Base-by-base conservation (phyloP, 73 alveolate genomes). In the Blepharisma japonicum region DNA sequence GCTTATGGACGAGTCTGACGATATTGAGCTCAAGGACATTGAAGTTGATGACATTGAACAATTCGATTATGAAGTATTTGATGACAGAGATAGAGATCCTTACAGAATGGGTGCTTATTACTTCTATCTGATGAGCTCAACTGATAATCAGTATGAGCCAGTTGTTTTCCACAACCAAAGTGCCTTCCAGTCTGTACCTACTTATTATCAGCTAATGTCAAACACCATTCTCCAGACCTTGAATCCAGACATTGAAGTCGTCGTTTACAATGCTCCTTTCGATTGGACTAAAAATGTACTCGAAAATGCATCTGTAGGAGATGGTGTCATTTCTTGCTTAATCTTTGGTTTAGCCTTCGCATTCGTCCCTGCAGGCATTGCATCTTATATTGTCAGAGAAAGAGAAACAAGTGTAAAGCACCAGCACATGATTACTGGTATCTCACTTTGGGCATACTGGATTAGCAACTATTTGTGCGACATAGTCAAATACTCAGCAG, bases 371-470 rank as follows among this genome's bases (percentile, higher is more conserved):
- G 93, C 97, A 23, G 80, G 87, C 72, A 84, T 95, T 20, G 81
- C 90, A 7, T 79, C 91, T 48, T 82, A 81, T 51, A 89, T 92
- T 50, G 88, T 96, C 38, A 86, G 83, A 50, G 99, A 96, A 85
- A 93, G 97, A 85, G 97, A 91, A 80, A 86, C 80, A 66, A 93
- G 89, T 83, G 85, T 96, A 50, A 92, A 92, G 78, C 96, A 92
- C 78, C 85, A 88, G 78, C 91, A 92, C 71, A 47, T 90, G 8
- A 81, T 94, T 25, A 82, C 92, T 39, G 99, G 99, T 45, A 42
- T 87, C 42, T 79, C 91, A 21, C 67, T 87, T 72, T 46, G 80
- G 11, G 76, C 95, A 6, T 96, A 95, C 85, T 97, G 99, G 99
- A 45, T 94, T 11, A 83, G 96, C 66, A 93, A 94, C 89, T 88